Evolutionary conservation across 2,329 filamentous ascomycete genomes (phyloP).

Genomic region (Alternaria sp.): DNA sequence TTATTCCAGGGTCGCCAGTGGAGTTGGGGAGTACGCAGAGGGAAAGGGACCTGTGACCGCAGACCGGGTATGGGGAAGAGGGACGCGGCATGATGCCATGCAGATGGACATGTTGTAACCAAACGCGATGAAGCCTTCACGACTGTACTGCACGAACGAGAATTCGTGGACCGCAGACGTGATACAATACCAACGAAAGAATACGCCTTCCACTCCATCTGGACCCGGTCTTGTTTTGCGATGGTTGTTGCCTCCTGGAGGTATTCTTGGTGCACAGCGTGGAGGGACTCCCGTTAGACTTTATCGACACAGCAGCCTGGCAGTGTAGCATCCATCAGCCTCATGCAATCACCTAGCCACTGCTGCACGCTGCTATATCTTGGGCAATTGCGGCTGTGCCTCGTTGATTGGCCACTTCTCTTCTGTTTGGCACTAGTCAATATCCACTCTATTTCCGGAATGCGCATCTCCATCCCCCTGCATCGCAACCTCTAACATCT

Average conservation of each 20-base stretch:
- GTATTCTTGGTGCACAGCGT: too few species aligned
- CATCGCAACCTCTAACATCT: not conserved
- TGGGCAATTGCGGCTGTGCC: not conserved
- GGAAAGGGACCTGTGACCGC: not conserved
- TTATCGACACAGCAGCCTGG: not conserved
- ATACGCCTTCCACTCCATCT: too few species aligned
- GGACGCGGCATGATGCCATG: too few species aligned
- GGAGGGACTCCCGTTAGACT: too few species aligned
- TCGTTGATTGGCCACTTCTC: not conserved
- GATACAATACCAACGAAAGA: too few species aligned
- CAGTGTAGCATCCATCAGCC: not conserved
- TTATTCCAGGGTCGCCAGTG: not conserved
- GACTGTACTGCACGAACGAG: not conserved
- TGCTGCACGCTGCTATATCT: not conserved
- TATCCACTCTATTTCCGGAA: not conserved
- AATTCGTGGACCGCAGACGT: not conserved
- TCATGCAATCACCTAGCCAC: not conserved
- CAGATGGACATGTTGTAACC: not conserved
- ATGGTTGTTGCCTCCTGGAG: too few species aligned
- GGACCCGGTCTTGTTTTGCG: too few species aligned
- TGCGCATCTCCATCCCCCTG: not conserved
- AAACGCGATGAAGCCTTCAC: not conserved
- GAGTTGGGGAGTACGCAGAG: not conserved
- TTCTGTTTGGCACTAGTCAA: not conserved
- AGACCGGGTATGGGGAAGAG: not conserved